Evolutionary conservation across 208 protist species (phyloP), one percentile per base, ranked within the genome.

Genomic region (Leishmania aethiopica): DNA sequence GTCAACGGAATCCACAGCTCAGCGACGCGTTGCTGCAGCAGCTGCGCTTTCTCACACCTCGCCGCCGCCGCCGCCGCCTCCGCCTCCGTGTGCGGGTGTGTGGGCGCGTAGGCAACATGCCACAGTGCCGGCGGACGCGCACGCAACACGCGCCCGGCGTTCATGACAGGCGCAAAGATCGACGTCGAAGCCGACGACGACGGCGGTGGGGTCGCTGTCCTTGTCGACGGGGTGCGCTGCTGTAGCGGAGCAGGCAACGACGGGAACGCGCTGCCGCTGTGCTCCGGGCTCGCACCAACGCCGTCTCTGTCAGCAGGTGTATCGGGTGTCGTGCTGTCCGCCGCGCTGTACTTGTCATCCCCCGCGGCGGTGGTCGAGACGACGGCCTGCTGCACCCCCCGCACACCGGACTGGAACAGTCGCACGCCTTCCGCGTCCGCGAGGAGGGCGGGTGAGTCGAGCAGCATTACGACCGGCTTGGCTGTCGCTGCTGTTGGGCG

Each of bases 1-100:
- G 69, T 22, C 8, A 79, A 49, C 2, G 82, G 82, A 15, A 85
- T 79, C 82, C 82, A 85, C 70, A 85, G 71, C 82, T 85, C 82
- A 6, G 57, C 82, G 25, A 85, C 82, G 2, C 82, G 77, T 64
- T 85, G 82, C 64, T 77, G 74, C 49, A 51, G 47, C 60, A 1
- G 64, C 75, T 37, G 37, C 57, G 5, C 35, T 51, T 40, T 37
- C 25, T 5, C 37, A 8, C 37, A 13, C 3, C 67, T 47, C 42
- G 37, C 45, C 45, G 45, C 42, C 40, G 40, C 40, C 40, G 40
- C 3, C n/a, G n/a, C 8, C n/a, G 42, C 42, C 62, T 42, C 8
- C n/a, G 42, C 42, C 62, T 42, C 32, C 1, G 40, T 32, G 81
- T 73, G 55, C 40, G 0, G 8, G 32, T 55, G 53, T 25, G 81